phyloP scores from a whole-genome alignment of 768 basidiomycete genomes.

The Podaxis carcinomalis region DNA sequence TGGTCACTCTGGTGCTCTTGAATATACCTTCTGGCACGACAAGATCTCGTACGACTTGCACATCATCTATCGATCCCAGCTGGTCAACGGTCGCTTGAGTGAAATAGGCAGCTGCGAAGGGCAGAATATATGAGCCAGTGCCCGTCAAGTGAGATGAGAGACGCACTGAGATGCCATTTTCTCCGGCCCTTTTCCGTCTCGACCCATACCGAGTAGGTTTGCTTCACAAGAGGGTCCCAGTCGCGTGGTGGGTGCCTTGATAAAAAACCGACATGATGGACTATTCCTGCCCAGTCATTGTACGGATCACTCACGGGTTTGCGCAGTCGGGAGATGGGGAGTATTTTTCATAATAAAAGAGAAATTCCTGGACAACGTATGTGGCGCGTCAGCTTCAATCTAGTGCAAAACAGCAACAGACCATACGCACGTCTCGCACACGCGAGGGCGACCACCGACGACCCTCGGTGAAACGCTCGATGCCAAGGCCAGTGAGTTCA shows the following conservation, averaged over 20 bases:
- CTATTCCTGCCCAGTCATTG: background rate
- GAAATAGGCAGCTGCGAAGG: conserved; percentile 69
- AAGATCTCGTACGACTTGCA: conserved; percentile 53
- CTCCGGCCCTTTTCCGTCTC: conserved; percentile 57
- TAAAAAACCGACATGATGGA: background rate
- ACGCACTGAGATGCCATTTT: conserved; percentile 83
- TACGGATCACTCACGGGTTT: conserved; percentile 24
- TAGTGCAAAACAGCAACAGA: background rate
- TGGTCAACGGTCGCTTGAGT: conserved; percentile 72
- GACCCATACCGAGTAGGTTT: conserved; percentile 81
- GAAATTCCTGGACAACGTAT: conserved; percentile 56
- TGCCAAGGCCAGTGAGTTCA: conserved; percentile 74
- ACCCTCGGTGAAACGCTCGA: conserved; percentile 84
- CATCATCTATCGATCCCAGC: conserved; percentile 67
- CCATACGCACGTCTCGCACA: conserved; percentile 65
- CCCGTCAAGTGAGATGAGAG: background rate
- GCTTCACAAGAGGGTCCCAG: conserved; percentile 74
- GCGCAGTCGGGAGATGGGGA: conserved; percentile 40
- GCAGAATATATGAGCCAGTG: conserved; percentile 10
- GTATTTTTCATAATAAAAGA: conserved; percentile 82
- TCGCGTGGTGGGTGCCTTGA: conserved; percentile 40
- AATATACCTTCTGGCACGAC: conserved; percentile 66
- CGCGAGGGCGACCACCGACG: conserved; percentile 80
- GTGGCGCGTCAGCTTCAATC: background rate
- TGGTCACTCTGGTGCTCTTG: conserved; percentile 59